Evolutionary conservation across 2,329 filamentous ascomycete species (phyloP), one percentile per base, ranked within the genome.

Genomic region (Hymenoscyphus scutula): DNA sequence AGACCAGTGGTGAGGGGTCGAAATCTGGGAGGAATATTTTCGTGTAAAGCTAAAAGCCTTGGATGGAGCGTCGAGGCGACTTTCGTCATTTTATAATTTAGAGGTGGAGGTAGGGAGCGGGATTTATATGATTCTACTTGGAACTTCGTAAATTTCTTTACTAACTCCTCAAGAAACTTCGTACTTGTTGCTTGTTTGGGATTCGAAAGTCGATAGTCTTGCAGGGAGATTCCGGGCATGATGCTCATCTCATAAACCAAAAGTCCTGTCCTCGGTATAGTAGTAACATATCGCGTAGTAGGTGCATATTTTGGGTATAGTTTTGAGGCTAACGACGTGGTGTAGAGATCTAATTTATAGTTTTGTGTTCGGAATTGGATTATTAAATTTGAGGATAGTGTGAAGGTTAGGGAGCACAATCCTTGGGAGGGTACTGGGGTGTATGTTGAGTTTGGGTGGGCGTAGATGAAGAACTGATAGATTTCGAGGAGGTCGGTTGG

Each of bases 321-420:
- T 8, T 69, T 60, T 59, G 74, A 72, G 2, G 80, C 81, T 34
- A 75, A 71, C 1, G 63, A 62, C 13, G 76, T 73, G 15, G 80
- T 70, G 0, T 60, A 60, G 19, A 77, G 68, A 60, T 83, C 74
- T 8, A 84, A 71, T 38, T 68, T 73, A 67, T 82, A 79, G 2
- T 69, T 72, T 0, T 66, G 54, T 6, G 81, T 80, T 2, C 82
- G 78, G 64, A 84, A 82, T 69, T 84, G 82, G 4, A 84, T 65
- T 55, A 82, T 70, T 13, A 64, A 68, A n/a, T 75, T 68, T 4
- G 72, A 64, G 10, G 76, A 76, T 17, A 80, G 71, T 27, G 74
- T 71, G 6, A 83, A 64, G 0, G 82, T 84, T 66, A 82, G 79
- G 1, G 81, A 84, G 65, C 82, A 84, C 64, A 80, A 82, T 19